These are phyloP conservation scores for Sinapis alba DNA, from an alignment of 441 rosid species.

Conservation along the genomic window DNA sequence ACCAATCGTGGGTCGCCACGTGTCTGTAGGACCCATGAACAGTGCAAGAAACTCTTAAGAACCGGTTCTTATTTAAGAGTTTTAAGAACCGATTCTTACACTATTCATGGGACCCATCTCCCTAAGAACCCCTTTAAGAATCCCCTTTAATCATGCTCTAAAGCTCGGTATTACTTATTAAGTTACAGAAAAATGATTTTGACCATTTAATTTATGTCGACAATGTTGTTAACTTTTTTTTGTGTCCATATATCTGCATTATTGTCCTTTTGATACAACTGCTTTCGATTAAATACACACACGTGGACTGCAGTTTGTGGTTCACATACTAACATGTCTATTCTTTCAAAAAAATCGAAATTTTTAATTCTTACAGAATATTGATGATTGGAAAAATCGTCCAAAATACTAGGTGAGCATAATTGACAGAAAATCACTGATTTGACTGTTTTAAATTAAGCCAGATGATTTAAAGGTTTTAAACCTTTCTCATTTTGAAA, in stretches of 20 bases:
- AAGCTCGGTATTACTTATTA: no score
- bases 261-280: neutral
- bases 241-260: neutral
- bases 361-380: neutral
- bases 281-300: neutral
- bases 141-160: no score
- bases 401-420: neutral
- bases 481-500: neutral
- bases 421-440: neutral
- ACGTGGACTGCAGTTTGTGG: constrained; percentile 1
- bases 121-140: no score
- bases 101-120: no score
- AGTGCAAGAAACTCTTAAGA: no score
- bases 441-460: neutral
- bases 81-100: no score
- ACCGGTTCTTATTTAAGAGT: no score
- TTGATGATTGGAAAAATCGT: neutral
- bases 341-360: neutral
- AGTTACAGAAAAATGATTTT: no score
- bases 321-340: neutral
- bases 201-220: neutral
- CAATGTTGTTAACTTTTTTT: neutral
- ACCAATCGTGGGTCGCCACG: no score
- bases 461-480: neutral
- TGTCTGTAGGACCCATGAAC: no score